Percentiles rank a stretch among this genome's conserved stretches.
phyloP scores from a whole-genome alignment of 2,329 filamentous ascomycete genomes.

The Podosphaera fusca region DNA sequence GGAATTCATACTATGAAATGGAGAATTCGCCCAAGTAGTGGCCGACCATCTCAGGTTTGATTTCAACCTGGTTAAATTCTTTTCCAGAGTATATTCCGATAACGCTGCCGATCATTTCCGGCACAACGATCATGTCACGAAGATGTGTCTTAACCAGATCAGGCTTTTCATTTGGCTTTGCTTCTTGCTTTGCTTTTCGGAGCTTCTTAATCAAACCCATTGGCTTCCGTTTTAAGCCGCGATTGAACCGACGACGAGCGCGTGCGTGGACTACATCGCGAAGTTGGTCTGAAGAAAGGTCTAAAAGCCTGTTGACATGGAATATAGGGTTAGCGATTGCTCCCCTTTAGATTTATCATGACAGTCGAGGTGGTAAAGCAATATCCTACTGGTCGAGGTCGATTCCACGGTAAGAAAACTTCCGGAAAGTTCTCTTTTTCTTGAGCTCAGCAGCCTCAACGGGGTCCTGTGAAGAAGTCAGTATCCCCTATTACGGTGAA shows the following conservation, averaged over 20 bases:
- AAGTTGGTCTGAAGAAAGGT: conserved; percentile 95
- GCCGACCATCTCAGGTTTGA: conserved; percentile 99
- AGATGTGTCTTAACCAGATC: conserved; percentile 98
- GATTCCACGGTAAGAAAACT: conserved; percentile 98
- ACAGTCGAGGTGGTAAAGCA: conserved; percentile 7
- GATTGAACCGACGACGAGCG: conserved; percentile 97
- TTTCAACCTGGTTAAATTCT: conserved; percentile 99
- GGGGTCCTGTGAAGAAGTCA: conserved; percentile 42
- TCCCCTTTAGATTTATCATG: conserved; percentile 16
- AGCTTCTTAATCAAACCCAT: conserved; percentile 99
- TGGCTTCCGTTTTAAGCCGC: conserved; percentile 97
- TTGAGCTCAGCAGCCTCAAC: conserved; percentile 98
- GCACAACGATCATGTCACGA: conserved; percentile 98
- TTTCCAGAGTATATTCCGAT: conserved; percentile 99
- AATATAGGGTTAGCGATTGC: conserved; percentile 16
- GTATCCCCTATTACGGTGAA: too few species aligned
- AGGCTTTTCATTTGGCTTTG: conserved; percentile 98
- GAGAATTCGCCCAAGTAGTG: conserved; percentile 99
- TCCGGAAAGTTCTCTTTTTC: conserved; percentile 98
- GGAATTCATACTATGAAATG: conserved; percentile 78
- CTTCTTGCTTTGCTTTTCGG: conserved; percentile 97
- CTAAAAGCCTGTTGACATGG: conserved; percentile 53
- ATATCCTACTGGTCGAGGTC: conserved; percentile 90
- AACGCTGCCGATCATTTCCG: conserved; percentile 98
- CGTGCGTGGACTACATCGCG: conserved; percentile 98